Evolutionary conservation across 495 filamentous ascomycete genomes (phyloP).

Genomic region (Daldinia vernicosa): DNA sequence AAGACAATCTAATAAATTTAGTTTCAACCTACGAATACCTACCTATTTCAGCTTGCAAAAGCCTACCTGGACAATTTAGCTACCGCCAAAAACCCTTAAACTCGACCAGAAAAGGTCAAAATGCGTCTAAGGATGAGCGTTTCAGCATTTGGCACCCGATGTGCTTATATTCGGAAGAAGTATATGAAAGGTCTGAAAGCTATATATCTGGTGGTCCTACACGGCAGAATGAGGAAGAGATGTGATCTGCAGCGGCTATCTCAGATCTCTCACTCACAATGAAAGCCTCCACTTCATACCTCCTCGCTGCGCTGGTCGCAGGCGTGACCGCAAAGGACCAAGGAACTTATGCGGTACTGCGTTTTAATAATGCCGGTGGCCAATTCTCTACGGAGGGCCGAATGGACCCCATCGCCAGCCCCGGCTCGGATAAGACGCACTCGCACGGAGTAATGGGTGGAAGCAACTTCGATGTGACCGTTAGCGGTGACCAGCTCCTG

Average conservation of each 20-base stretch:
- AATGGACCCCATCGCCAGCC: slow-evolving; percentile 69
- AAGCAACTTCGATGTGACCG: slow-evolving; percentile 70
- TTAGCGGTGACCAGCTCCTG: slow-evolving; percentile 64
- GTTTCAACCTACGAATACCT: slow-evolving; percentile 9
- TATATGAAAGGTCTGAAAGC: background rate
- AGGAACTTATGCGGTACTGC: slow-evolving; percentile 56
- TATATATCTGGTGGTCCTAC: slow-evolving; percentile 19
- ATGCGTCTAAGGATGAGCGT: slow-evolving; percentile 9
- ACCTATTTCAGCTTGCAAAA: slow-evolving; percentile 15
- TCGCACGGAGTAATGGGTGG: slow-evolving; percentile 74
- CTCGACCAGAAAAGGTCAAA: slow-evolving; percentile 5
- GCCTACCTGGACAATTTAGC: background rate
- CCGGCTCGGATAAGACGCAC: slow-evolving; percentile 65
- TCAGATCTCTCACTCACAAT: slow-evolving; percentile 15
- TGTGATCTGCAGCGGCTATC: slow-evolving; percentile 1
- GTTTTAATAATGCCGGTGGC: slow-evolving; percentile 51
- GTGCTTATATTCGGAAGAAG: background rate
- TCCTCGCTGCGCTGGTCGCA: slow-evolving; percentile 36
- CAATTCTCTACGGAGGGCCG: slow-evolving; percentile 60
- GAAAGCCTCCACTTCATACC: slow-evolving; percentile 22
- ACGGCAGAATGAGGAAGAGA: background rate
- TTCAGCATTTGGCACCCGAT: slow-evolving; percentile 10
- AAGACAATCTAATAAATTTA: background rate
- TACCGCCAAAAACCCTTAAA: background rate
- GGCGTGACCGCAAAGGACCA: slow-evolving; percentile 41